Evolutionary conservation across 495 filamentous ascomycete genomes (phyloP).

Genomic region (Aspergillus sclerotiicarbonarius): DNA sequence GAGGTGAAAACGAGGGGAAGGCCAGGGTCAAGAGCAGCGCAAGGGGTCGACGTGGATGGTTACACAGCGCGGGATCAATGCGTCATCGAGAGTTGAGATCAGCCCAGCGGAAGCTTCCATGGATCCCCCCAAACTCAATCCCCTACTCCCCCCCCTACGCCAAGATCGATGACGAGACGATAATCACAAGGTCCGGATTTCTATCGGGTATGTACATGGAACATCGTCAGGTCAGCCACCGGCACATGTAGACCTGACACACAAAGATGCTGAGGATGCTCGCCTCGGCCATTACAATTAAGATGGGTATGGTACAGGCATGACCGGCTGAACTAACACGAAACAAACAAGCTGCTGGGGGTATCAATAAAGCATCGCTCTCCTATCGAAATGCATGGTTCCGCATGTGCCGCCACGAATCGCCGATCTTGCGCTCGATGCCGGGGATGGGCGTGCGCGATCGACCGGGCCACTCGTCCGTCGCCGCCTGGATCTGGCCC

Average conservation of each 20-base stretch:
- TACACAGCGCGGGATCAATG: background rate
- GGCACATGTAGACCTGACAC: no score
- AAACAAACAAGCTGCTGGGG: slow-evolving; percentile 10
- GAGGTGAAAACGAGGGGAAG: background rate
- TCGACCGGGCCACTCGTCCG: slow-evolving; percentile 36
- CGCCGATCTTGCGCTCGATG: slow-evolving; percentile 38
- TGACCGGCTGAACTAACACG: background rate
- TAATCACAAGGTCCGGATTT: background rate
- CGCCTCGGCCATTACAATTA: slow-evolving; percentile 22
- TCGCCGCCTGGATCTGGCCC: slow-evolving; percentile 38
- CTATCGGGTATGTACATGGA: background rate
- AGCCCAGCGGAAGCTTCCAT: background rate
- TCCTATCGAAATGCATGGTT: slow-evolving; percentile 38
- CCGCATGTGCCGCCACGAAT: slow-evolving; percentile 42
- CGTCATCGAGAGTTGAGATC: background rate
- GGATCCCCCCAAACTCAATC: background rate
- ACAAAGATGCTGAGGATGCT: no score
- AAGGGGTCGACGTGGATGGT: background rate
- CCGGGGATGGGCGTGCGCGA: slow-evolving; percentile 32
- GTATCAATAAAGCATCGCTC: slow-evolving; percentile 22
- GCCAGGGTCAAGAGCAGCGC: background rate
- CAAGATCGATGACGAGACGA: no score
- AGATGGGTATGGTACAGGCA: background rate
- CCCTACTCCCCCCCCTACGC: no score
- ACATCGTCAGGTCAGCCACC: background rate